These are phyloP conservation scores for Globisporangium recalcitrans DNA, from an alignment of 352 stramenopile species.

Conservation along the genomic window DNA sequence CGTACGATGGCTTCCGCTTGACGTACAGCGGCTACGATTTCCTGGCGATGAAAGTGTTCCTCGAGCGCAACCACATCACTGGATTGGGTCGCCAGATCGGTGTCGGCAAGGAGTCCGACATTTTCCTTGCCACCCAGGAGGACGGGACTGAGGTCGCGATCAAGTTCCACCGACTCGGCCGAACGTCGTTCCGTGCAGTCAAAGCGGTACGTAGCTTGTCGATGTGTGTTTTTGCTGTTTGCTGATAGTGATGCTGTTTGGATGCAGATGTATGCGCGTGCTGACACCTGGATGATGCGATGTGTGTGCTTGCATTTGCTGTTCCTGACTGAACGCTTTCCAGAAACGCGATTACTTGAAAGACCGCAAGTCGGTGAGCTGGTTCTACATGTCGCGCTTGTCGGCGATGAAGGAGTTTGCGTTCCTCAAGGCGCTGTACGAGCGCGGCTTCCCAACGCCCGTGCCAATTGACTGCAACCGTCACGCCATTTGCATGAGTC, in stretches of 20 bases:
- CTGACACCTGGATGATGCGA: background rate
- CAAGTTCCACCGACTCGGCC: conserved; percentile 99
- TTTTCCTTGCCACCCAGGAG: conserved; percentile 93
- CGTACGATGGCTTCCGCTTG: conserved; percentile 97
- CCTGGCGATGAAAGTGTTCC: conserved; percentile 94
- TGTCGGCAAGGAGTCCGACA: conserved; percentile 99
- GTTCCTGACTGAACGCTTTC: conserved; percentile 1
- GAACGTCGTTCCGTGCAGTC: conserved; percentile 97
- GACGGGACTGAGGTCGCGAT: conserved; percentile 97
- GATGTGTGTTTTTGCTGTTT: background rate
- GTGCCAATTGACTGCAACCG: conserved; percentile 97
- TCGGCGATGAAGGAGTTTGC: conserved; percentile 98
- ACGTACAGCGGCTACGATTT: conserved; percentile 99
- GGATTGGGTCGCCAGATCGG: conserved; percentile 93
- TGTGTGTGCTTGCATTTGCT: conserved; percentile 4
- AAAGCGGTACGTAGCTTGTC: conserved; percentile 52
- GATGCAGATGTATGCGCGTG: background rate
- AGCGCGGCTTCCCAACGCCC: conserved; percentile 96
- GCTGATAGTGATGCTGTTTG: background rate
- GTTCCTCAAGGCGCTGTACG: conserved; percentile 97
- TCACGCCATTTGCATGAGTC: conserved; percentile 96
- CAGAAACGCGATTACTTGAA: conserved; percentile 99
- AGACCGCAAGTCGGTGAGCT: conserved; percentile 92
- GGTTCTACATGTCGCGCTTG: conserved; percentile 99
- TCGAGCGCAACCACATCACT: conserved; percentile 89